Conservation (phyloP, 768 basidiomycete genomes). For the Lentinula detonsa region DNA sequence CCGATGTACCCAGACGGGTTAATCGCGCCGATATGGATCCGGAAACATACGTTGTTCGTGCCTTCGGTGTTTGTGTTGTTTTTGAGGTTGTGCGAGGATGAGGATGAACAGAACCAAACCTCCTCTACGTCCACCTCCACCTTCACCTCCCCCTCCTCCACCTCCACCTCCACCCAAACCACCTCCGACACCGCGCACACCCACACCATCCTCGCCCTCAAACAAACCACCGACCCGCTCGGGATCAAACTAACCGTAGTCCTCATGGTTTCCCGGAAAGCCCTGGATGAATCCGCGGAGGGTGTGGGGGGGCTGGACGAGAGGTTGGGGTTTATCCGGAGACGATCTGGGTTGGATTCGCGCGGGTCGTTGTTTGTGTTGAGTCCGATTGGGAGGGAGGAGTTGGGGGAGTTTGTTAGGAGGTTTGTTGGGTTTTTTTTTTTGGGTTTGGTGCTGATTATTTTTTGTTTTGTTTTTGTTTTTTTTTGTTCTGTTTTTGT, state of each 20-base stretch:
- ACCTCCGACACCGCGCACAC: slow-evolving; percentile 10
- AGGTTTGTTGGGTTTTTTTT: slow-evolving; percentile 38
- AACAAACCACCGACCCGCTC: slow-evolving; percentile 24
- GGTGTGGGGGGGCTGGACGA: slow-evolving; percentile 36
- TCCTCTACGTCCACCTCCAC: too few relatives aligned
- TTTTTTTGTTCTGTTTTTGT: not conserved
- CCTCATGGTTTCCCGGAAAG: slow-evolving; percentile 78
- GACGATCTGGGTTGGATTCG: slow-evolving; percentile 85
- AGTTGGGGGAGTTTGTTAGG: slow-evolving; percentile 84
- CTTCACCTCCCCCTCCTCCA: too few relatives aligned
- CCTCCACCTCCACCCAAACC: not conserved
- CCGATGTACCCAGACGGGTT: slow-evolving; percentile 93
- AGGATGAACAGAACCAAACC: slow-evolving; percentile 6
- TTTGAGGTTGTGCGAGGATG: slow-evolving; percentile 69
- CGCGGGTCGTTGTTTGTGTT: slow-evolving; percentile 91
- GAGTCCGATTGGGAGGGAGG: slow-evolving; percentile 82
- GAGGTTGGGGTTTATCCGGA: slow-evolving; percentile 80
- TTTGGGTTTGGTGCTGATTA: too few relatives aligned
- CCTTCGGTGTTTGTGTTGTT: slow-evolving; percentile 95
- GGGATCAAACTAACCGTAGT: slow-evolving; percentile 90
- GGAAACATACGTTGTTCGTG: slow-evolving; percentile 88
- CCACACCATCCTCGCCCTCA: slow-evolving; percentile 54
- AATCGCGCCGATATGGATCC: slow-evolving; percentile 96
- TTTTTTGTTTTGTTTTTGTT: not conserved
- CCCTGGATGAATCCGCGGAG: slow-evolving; percentile 60